Evolutionary conservation across 495 filamentous ascomycete genomes (phyloP).

Genomic region (Sabuloglossum arenarium): DNA sequence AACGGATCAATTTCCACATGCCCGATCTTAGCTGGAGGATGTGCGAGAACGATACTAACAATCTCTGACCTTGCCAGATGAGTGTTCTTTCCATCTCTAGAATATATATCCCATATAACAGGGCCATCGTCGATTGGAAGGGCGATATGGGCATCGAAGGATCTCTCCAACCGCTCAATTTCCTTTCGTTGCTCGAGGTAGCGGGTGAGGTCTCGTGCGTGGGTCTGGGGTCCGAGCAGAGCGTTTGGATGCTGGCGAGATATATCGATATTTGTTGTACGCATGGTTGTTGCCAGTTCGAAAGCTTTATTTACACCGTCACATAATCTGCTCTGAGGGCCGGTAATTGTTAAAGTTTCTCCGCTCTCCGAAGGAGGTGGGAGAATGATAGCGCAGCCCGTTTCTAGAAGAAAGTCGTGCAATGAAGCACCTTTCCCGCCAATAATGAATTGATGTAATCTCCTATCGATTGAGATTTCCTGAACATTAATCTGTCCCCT

Average conservation of each 20-base stretch:
- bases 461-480: constrained; percentile 51
- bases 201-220: constrained; percentile 65
- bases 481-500: constrained; percentile 46
- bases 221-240: constrained; percentile 44
- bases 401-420: constrained; percentile 72
- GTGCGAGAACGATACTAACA: constrained; percentile 53
- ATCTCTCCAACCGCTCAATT: constrained; percentile 54
- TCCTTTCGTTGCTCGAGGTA: constrained; percentile 61
- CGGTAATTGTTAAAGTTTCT: constrained; percentile 65
- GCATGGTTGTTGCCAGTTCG: constrained; percentile 65
- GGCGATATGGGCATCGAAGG: constrained; percentile 63
- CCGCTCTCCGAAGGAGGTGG: constrained; percentile 50
- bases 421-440: constrained; percentile 55
- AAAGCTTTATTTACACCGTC: constrained; percentile 56
- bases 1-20: constrained; percentile 62
- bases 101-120: constrained; percentile 64
- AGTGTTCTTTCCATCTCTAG: constrained; percentile 61
- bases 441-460: constrained; percentile 79
- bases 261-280: constrained; percentile 56
- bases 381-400: constrained; percentile 72
- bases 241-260: constrained; percentile 53
- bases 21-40: constrained; percentile 55
- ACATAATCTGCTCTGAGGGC: constrained; percentile 49
- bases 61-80: constrained; percentile 66
- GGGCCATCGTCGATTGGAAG: constrained; percentile 45